Conservation (phyloP, 1,284 basidiomycete genomes). For the Xerocomus nothofagi region DNA sequence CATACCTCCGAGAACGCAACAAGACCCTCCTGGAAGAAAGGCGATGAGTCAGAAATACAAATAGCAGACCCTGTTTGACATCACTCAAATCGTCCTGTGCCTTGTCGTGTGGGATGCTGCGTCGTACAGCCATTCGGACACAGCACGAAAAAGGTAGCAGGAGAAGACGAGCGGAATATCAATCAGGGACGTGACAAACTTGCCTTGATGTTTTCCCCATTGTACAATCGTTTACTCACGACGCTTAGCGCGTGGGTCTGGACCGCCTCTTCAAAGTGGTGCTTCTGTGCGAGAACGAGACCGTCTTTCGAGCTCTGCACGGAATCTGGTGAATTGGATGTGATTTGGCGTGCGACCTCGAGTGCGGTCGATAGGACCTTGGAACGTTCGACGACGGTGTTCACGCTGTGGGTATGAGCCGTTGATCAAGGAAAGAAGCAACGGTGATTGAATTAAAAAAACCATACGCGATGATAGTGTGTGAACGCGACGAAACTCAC, state of each 20-base stretch:
- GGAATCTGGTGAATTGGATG: slow-evolving; percentile 74
- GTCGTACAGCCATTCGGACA: slow-evolving; percentile 36
- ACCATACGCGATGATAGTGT: slow-evolving; percentile 18
- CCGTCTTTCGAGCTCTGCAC: slow-evolving; percentile 77
- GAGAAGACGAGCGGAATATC: neutral
- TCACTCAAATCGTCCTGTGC: slow-evolving; percentile 9
- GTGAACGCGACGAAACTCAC: slow-evolving; percentile 45
- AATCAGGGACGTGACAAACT: slow-evolving; percentile 7
- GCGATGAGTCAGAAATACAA: slow-evolving; percentile 17
- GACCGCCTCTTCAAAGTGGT: slow-evolving; percentile 56
- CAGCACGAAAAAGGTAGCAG: slow-evolving; percentile 33
- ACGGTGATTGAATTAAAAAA: neutral
- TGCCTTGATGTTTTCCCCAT: slow-evolving; percentile 74
- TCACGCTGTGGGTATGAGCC: slow-evolving; percentile 50
- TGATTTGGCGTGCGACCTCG: slow-evolving; percentile 60
- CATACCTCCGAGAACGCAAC: slow-evolving; percentile 45
- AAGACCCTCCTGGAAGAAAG: slow-evolving; percentile 42
- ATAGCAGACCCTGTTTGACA: slow-evolving; percentile 9
- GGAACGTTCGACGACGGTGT: slow-evolving; percentile 60
- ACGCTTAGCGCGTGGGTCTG: slow-evolving; percentile 48
- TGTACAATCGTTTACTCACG: slow-evolving; percentile 58
- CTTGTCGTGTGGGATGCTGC: neutral
- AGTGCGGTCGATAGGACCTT: slow-evolving; percentile 65
- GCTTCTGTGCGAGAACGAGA: slow-evolving; percentile 54
- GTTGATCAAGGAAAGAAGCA: slow-evolving; percentile 18